Base-by-base conservation (phyloP, 805 yeast species). In the Phaffomyces antillensis region DNA sequence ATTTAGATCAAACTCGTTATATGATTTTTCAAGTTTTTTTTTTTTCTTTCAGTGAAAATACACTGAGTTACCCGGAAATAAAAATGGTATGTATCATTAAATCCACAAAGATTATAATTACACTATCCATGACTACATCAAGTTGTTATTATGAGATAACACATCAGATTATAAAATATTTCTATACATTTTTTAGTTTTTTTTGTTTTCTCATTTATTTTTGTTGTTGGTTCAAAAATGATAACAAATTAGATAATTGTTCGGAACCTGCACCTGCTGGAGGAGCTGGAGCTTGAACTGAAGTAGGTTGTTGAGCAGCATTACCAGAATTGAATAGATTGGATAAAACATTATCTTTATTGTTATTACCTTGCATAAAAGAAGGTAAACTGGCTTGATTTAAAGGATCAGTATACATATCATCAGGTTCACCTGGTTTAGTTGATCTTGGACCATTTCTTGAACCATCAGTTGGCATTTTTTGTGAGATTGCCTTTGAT, bases 381-480 rank as follows among this genome's bases (percentile, higher is more conserved):
- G 58, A 53, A 10, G 65, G 64, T 18, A 56, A 20, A 26, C 37
- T 45, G 3, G 54, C 47, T n/a, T 49, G 46, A 25, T 50, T 54
- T 33, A 58, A 52, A 36, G 63, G 63, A 44, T 58, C 63, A 37
- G 58, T 54, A 44, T 55, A 59, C 16, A 50, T 50, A 18, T 56
- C 60, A 45, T 59, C 65, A 11, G 75, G 66, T 54, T 75, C 81
- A 51, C 80, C 81, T 3, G 83, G 81, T 54, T 72, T 73, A 45
- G 83, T 82, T 3, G 95, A 84, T 59, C 83, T 80, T 30, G 95
- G 95, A 5, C 95, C 96, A 63, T 83, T 82, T 66, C 86, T 77
- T 6, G 89, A 77, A 17, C 87, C 80, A 63, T 89, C 89, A 5
- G 96, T 87, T 16, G 96, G 96, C 95, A 88, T 86, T 62, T 87